A percentile compares a stretch with the other conserved stretches of the same genome.
These are phyloP conservation scores for Phaeosphaeriaceae sp. DNA, from an alignment of 2,329 filamentous ascomycete species.

Conservation along the genomic window DNA sequence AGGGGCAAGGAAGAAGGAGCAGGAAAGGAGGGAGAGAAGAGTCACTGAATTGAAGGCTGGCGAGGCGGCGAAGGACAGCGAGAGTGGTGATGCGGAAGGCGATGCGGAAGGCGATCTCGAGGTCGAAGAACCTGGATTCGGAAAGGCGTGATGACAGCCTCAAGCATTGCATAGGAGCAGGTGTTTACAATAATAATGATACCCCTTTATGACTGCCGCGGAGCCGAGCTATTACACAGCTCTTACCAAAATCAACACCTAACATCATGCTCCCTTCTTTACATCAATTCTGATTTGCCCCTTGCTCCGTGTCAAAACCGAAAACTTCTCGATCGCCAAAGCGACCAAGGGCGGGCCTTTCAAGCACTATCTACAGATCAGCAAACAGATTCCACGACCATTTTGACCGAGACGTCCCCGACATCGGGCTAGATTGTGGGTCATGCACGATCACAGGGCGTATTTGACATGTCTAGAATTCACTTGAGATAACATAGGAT, in stretches of 20 bases:
- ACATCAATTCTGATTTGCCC: neutral
- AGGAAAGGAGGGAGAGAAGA: slow-evolving; percentile 33
- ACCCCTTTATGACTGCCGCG: neutral
- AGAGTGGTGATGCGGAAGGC: slow-evolving; percentile 19
- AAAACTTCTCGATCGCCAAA: neutral
- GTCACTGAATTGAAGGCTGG: slow-evolving; percentile 16
- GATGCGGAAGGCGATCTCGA: slow-evolving; percentile 16
- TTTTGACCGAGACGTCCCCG: neutral
- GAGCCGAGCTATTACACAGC: neutral
- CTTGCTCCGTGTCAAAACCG: neutral
- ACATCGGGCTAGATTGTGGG: neutral
- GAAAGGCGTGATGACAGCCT: slow-evolving; percentile 27
- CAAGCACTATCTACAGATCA: too few species aligned
- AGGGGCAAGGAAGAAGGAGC: slow-evolving; percentile 57
- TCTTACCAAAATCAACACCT: neutral
- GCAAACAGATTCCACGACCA: too few species aligned
- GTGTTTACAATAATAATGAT: neutral
- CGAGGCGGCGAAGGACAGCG: slow-evolving; percentile 22
- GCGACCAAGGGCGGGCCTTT: too few species aligned
- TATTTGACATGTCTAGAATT: neutral
- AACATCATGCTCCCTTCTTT: neutral
- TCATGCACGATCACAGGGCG: neutral
- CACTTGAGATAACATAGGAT: neutral
- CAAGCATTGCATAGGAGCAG: neutral
- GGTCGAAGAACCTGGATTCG: slow-evolving; percentile 36